phyloP scores from a whole-genome alignment of 2,329 filamentous ascomycete species.

The Microdochium nivale region DNA sequence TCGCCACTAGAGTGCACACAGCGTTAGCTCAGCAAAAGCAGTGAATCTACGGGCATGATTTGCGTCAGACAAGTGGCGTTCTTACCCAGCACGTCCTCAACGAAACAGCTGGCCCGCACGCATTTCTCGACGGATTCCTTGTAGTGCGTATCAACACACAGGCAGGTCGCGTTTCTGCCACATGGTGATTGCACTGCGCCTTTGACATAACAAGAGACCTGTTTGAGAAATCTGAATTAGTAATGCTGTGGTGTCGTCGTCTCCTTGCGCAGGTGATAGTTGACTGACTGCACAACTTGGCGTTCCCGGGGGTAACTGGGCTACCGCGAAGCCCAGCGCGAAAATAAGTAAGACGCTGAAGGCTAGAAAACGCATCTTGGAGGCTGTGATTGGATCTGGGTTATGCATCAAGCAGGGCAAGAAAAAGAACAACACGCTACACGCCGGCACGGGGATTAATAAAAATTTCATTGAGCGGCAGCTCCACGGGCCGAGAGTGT shows the following conservation, averaged over 20 bases:
- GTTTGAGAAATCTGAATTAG: neutral
- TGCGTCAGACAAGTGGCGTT: neutral
- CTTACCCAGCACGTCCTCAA: constrained; percentile 22
- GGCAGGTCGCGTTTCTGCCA: constrained; percentile 18
- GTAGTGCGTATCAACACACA: constrained; percentile 19
- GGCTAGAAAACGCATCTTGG: neutral
- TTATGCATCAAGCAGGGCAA: too few species aligned
- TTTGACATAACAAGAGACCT: neutral
- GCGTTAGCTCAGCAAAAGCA: too few species aligned
- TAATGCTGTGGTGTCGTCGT: too few species aligned
- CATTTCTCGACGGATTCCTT: constrained; percentile 16
- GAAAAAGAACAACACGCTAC: too few species aligned
- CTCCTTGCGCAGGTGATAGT: neutral
- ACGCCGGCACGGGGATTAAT: too few species aligned
- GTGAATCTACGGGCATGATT: neutral
- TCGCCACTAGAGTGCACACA: constrained; percentile 6
- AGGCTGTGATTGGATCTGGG: too few species aligned
- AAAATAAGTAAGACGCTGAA: neutral
- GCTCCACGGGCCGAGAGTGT: too few species aligned
- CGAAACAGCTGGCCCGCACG: constrained; percentile 16
- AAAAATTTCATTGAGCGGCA: too few species aligned
- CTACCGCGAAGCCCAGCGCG: neutral
- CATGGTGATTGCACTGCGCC: neutral
- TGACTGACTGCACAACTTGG: neutral
- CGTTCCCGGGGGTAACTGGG: neutral